These are phyloP conservation scores for Solanum chilense DNA, from an alignment of 257 asterid species.

Conservation along the genomic window DNA sequence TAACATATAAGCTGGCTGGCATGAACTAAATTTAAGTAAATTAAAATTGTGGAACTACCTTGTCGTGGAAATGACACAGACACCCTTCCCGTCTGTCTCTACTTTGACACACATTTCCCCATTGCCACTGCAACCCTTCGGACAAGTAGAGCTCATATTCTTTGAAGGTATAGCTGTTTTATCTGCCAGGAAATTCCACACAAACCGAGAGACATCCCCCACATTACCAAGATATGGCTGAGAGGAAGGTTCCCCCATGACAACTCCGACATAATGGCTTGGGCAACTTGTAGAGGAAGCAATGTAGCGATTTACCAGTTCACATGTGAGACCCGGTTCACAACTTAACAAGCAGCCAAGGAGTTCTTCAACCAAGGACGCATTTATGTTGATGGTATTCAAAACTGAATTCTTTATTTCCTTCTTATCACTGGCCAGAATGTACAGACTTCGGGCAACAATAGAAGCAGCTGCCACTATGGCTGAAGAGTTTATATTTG, in stretches of 20 bases:
- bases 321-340: conserved; percentile 83
- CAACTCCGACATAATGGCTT: conserved; percentile 76
- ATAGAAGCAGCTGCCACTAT: conserved; percentile 85
- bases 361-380: conserved; percentile 74
- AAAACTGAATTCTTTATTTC: conserved; percentile 23
- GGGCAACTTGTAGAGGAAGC: conserved; percentile 75
- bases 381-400: conserved; percentile 41
- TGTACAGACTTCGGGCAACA: conserved; percentile 78
- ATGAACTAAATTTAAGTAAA: background rate
- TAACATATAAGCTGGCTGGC: background rate
- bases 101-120: conserved; percentile 58
- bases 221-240: conserved; percentile 47
- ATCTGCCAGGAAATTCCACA: conserved; percentile 85
- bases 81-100: conserved; percentile 71
- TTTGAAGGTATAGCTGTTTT: conserved; percentile 56
- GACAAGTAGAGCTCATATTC: conserved; percentile 49
- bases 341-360: conserved; percentile 66
- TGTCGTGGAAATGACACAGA: conserved; percentile 74
- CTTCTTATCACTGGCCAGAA: conserved; percentile 56
- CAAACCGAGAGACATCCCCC: conserved; percentile 76
- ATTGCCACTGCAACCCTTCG: conserved; percentile 46
- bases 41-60: conserved; percentile 34
- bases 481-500: conserved; percentile 74
- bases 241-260: conserved; percentile 69
- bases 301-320: conserved; percentile 60